Percentiles rank a stretch among this genome's conserved stretches.
Evolutionary conservation across 176 grass and related monocot species (phyloP).

Genomic region (Cenchrus americanus): DNA sequence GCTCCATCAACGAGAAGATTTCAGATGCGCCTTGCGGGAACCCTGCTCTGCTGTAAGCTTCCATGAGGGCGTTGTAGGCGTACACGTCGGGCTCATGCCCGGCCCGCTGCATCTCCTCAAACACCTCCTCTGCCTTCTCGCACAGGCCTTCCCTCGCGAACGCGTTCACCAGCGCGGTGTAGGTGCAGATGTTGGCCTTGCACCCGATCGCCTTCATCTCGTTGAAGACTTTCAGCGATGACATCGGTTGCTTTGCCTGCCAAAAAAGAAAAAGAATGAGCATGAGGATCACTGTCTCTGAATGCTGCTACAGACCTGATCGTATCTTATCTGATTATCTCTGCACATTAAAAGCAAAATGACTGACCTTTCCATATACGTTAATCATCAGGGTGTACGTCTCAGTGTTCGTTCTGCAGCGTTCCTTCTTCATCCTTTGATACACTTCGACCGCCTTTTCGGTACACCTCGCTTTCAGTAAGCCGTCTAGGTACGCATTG

Average conservation of each 20-base stretch:
- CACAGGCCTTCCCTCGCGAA: constrained; percentile 91
- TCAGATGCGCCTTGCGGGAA: constrained; percentile 73
- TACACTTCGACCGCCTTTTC: constrained; percentile 86
- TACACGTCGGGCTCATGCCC: constrained; percentile 91
- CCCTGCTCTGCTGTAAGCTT: constrained; percentile 87
- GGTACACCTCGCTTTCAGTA: constrained; percentile 72
- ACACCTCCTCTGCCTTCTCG: constrained; percentile 83
- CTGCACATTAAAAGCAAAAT: constrained; percentile 1
- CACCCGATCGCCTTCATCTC: constrained; percentile 84
- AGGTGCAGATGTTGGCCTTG: constrained; percentile 95
- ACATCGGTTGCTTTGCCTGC: constrained; percentile 77
- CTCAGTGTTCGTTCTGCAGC: constrained; percentile 73
- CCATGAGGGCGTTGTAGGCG: constrained; percentile 92
- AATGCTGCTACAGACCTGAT: neutral
- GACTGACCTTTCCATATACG: constrained; percentile 76
- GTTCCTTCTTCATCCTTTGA: constrained; percentile 78
- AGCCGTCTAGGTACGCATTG: constrained; percentile 72
- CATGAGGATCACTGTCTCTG: neutral
- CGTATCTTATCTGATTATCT: neutral
- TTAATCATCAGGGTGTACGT: constrained; percentile 96
- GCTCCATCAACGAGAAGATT: constrained; percentile 90
- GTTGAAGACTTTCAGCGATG: constrained; percentile 70
- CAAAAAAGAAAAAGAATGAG: neutral
- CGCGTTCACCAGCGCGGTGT: constrained; percentile 86
- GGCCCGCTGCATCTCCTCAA: constrained; percentile 82